phyloP scores from a whole-genome alignment of 805 yeast genomes.

The Huiozyma naganishii region DNA sequence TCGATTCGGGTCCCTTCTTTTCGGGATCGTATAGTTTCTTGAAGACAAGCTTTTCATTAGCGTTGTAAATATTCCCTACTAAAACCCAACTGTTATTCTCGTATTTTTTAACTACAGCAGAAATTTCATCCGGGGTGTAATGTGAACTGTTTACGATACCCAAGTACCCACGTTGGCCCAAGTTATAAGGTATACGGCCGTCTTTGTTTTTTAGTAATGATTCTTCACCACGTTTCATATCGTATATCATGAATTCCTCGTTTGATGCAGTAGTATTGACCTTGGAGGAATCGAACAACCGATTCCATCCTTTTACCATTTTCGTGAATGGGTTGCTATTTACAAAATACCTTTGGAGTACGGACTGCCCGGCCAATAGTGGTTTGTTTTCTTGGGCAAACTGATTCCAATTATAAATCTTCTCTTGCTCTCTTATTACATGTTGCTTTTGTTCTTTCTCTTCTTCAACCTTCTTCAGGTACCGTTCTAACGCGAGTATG shows the following conservation, averaged over 20 bases:
- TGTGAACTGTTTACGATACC: constrained; percentile 18
- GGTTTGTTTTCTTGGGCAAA: neutral
- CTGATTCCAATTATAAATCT: constrained; percentile 18
- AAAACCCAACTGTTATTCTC: constrained; percentile 20
- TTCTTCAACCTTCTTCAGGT: neutral
- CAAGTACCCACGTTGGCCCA: constrained; percentile 10
- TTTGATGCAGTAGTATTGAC: too few species aligned
- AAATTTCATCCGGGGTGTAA: constrained; percentile 17
- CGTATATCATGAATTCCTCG: constrained; percentile 6
- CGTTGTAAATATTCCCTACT: constrained; percentile 16
- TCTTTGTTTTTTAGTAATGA: constrained; percentile 2
- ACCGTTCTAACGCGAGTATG: neutral
- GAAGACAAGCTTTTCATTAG: constrained; percentile 14
- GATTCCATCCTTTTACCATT: too few species aligned
- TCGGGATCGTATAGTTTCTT: constrained; percentile 5
- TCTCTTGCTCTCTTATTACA: constrained; percentile 9
- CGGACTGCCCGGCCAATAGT: too few species aligned
- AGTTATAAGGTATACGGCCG: constrained; percentile 10
- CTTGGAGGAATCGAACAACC: too few species aligned
- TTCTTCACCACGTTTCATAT: constrained; percentile 7
- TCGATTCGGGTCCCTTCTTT: too few species aligned
- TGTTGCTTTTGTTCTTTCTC: neutral
- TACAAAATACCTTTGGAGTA: too few species aligned
- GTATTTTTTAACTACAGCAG: constrained; percentile 11
- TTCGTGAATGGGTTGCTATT: too few species aligned